phyloP scores from a whole-genome alignment of 257 asterid genomes.

The Cordia subcordata region DNA sequence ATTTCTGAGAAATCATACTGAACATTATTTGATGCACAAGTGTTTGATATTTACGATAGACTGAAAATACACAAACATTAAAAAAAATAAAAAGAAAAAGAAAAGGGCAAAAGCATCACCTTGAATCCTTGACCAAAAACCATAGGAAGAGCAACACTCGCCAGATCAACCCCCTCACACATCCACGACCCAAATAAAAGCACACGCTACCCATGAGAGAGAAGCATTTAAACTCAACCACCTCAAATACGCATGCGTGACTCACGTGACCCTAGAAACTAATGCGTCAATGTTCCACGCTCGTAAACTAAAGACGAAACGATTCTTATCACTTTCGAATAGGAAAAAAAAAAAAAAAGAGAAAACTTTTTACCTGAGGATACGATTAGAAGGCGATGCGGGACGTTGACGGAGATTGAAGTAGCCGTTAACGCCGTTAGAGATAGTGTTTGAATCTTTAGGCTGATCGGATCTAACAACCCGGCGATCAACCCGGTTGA shows the following conservation, averaged over 20 bases:
- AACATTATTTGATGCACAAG: too few relatives aligned
- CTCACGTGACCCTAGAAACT: constrained; percentile 10
- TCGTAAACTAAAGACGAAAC: neutral
- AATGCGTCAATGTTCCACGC: neutral
- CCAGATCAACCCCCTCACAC: too few relatives aligned
- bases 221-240: too few relatives aligned
- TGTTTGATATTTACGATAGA: too few relatives aligned
- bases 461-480: constrained; percentile 56
- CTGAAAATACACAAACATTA: too few relatives aligned
- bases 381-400: constrained; percentile 65
- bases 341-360: too few relatives aligned
- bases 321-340: neutral
- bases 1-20: too few relatives aligned
- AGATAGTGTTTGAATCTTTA: constrained; percentile 23
- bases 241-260: neutral
- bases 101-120: neutral
- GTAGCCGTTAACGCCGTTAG: constrained; percentile 36
- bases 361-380: constrained; percentile 50
- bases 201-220: too few relatives aligned
- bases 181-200: too few relatives aligned
- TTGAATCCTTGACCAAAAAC: neutral
- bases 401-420: constrained; percentile 77
- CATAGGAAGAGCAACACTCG: neutral
- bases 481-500: constrained; percentile 56
- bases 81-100: neutral